These are phyloP conservation scores for Sphagnum contortum DNA, from an alignment of 225 moss, liverwort and hornwort genomes.

Conservation along the genomic window DNA sequence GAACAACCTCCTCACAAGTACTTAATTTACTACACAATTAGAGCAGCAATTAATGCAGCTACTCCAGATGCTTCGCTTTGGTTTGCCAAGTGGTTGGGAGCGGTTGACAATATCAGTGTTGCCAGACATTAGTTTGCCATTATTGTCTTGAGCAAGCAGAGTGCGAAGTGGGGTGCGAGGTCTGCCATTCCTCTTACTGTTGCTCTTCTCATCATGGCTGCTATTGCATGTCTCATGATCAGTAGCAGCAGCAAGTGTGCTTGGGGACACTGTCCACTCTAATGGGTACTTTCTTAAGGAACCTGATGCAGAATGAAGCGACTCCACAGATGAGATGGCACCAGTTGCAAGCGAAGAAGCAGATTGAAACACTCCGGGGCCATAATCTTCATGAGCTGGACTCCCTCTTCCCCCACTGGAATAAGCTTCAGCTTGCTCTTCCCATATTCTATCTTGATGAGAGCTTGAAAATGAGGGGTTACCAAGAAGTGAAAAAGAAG, in stretches of 20 bases:
- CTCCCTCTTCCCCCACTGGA: conserved; percentile 42
- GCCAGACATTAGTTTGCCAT: no score
- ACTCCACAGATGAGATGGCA: conserved; percentile 17
- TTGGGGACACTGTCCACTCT: conserved; percentile 11
- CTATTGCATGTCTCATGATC: conserved; percentile 2
- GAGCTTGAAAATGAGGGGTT: conserved; percentile 40
- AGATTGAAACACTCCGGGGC: conserved; percentile 1
- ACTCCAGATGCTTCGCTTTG: no score
- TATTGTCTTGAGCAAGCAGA: conserved; percentile 29
- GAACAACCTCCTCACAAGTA: no score
- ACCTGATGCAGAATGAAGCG: conserved; percentile 27
- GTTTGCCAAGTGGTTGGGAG: no score
- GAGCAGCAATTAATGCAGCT: no score
- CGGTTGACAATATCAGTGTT: no score
- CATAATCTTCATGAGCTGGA: conserved; percentile 14
- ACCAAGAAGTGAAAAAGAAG: conserved; percentile 17
- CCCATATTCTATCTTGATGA: conserved; percentile 41
- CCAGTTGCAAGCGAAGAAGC: background rate
- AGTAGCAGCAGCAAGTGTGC: conserved; percentile 1
- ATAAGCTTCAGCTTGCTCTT: conserved; percentile 51
- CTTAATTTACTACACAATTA: no score
- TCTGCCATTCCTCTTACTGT: conserved; percentile 17
- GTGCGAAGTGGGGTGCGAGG: conserved; percentile 38
- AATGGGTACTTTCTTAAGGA: conserved; percentile 8
- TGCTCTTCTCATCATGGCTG: conserved; percentile 7